Conservation (phyloP, 2,329 filamentous ascomycete genomes). For the Cercospora zeina region DNA sequence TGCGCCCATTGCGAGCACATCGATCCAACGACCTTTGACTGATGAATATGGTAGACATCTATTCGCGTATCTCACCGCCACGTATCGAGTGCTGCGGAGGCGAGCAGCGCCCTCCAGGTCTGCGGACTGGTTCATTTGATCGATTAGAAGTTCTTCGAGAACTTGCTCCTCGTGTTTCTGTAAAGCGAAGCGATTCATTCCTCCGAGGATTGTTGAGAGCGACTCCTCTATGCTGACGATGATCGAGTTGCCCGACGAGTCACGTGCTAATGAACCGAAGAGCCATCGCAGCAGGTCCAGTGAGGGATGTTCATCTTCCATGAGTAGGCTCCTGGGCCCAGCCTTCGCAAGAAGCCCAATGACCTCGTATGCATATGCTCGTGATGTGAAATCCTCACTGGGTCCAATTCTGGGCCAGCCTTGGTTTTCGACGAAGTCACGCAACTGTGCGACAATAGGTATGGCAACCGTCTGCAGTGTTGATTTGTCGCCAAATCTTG, state of each 20-base stretch:
- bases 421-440: constrained; percentile 72
- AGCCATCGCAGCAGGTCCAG: constrained; percentile 70
- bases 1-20: constrained; percentile 76
- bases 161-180: constrained; percentile 46
- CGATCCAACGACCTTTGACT: constrained; percentile 78
- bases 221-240: constrained; percentile 88
- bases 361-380: constrained; percentile 83
- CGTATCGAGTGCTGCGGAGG: constrained; percentile 72
- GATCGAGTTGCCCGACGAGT: constrained; percentile 70
- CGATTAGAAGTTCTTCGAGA: constrained; percentile 61
- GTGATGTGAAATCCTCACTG: constrained; percentile 62
- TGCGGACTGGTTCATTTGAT: constrained; percentile 52
- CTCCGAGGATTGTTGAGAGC: constrained; percentile 72
- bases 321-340: constrained; percentile 58
- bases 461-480: constrained; percentile 66
- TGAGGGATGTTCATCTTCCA: constrained; percentile 45
- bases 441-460: constrained; percentile 67
- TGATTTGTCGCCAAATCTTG: constrained; percentile 65
- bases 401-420: constrained; percentile 72
- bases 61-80: constrained; percentile 85
- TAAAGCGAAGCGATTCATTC: constrained; percentile 51
- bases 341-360: constrained; percentile 77
- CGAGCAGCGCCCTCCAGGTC: constrained; percentile 36
- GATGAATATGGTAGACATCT: constrained; percentile 79
- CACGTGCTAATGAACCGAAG: constrained; percentile 78